Evolutionary conservation across 1,284 basidiomycete genomes (phyloP), one percentile per base, ranked within the genome.

Genomic region (Retiboletus fuscus): DNA sequence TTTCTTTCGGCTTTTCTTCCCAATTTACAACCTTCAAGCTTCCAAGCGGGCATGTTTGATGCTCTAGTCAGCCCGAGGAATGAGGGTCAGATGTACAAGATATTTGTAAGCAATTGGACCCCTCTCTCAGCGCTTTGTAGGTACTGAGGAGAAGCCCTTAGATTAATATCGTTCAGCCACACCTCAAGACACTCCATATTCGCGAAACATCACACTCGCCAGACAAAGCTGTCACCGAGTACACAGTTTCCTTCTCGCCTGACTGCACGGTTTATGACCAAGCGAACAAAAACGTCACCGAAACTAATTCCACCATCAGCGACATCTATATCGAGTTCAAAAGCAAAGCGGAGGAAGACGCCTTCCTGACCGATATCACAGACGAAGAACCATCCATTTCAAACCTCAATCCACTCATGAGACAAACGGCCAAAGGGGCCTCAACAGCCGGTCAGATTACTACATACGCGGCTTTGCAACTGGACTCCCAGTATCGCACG

Each of bases 11-110:
- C 18, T 34, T 58, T 58, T 30, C 57, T 58, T 24, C 57, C 57
- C 18, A 58, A 30, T 58, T 58, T 22, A n/a, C 2, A 24, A 13
- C 57, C 34, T 15, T 58, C 34, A 13, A 24, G 22, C 22, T 58
- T 58, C 16, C 22, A 58, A 58, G 30, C 20, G 7, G 34, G 57
- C 57, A 58, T 58, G 57, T 58, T 58, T 58, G 57, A 58, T 39
- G 11, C 18, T 30, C 57, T 58, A 12, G 30, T 30, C 5, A 24
- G 7, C 30, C 11, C 13, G 7, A 28, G 30, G 57, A 58, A 22
- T 58, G 34, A 58, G 13, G 2, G 30, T 34, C 22, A 22, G 15
- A 58, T 58, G 34, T 58, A 58, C 22, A 13, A 58, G 20, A 58
- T 16, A 22, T 58, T 58, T 58, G 57, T 58, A 39, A 39, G 57